A percentile compares a stretch with the other conserved stretches of the same genome.
These are phyloP conservation scores for Picochlorum sp. DNA, from an alignment of 139 green algal genomes.

Conservation along the genomic window DNA sequence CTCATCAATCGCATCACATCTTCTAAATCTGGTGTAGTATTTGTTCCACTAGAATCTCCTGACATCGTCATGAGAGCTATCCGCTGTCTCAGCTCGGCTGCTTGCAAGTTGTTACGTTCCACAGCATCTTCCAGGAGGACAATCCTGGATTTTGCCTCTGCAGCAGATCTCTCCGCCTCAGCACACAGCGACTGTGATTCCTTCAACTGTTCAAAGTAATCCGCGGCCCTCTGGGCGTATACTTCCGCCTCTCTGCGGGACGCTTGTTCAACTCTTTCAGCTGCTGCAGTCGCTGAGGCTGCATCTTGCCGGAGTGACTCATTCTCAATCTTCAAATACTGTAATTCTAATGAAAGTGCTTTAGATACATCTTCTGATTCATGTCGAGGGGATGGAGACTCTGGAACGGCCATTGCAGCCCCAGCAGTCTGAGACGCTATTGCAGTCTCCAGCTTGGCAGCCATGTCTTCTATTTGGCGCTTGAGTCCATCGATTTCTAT, in stretches of 20 bases:
- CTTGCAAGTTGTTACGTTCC: slow-evolving; percentile 17
- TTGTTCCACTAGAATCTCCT: background rate
- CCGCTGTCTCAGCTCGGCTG: slow-evolving; percentile 9
- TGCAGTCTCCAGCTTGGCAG: slow-evolving; percentile 24
- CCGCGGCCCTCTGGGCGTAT: background rate
- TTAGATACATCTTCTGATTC: slow-evolving; percentile 23
- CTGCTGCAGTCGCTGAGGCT: background rate
- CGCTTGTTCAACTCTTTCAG: background rate
- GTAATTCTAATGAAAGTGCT: slow-evolving; percentile 23
- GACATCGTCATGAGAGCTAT: slow-evolving; percentile 1
- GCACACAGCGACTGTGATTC: background rate
- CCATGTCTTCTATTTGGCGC: slow-evolving; percentile 21
- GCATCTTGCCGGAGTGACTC: slow-evolving; percentile 5
- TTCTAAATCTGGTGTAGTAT: background rate
- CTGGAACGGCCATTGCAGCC: background rate
- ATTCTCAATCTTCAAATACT: slow-evolving; percentile 22
- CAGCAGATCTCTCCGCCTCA: background rate
- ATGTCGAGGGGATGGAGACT: slow-evolving; percentile 8
- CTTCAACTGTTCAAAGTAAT: background rate
- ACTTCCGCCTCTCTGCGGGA: slow-evolving; percentile 1
- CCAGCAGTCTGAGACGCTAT: background rate
- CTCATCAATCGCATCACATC: no score
- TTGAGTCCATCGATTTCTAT: slow-evolving; percentile 30
- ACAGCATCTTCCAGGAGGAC: slow-evolving; percentile 20
- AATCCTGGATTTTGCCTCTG: slow-evolving; percentile 14